Conservation (phyloP, 495 filamentous ascomycete genomes). For the Neurospora terricola region DNA sequence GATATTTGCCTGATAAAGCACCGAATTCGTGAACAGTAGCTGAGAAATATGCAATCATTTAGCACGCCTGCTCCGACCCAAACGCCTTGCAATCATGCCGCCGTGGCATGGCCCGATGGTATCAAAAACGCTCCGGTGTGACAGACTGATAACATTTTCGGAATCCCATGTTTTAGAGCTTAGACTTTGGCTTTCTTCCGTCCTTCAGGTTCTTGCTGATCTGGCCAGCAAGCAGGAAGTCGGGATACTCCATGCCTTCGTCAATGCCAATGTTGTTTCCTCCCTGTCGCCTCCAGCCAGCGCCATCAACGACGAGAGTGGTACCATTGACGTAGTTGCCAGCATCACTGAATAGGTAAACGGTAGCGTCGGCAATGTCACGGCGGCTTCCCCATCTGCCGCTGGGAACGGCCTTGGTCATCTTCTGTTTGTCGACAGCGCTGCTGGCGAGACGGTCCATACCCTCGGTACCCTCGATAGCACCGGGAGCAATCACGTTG, state of each 20-base stretch:
- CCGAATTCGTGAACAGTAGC: background rate
- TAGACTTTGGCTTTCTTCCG: conserved; percentile 29
- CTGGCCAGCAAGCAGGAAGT: conserved; percentile 31
- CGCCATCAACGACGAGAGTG: conserved; percentile 71
- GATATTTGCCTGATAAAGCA: background rate
- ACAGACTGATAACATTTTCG: background rate
- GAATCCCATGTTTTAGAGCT: conserved; percentile 20
- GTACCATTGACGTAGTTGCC: conserved; percentile 78
- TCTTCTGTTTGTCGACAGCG: conserved; percentile 16
- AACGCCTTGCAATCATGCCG: background rate
- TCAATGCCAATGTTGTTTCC: conserved; percentile 35
- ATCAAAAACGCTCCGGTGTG: background rate
- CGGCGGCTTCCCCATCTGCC: conserved; percentile 69
- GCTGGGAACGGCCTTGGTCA: conserved; percentile 42
- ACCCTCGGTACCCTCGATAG: conserved; percentile 58
- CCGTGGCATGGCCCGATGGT: background rate
- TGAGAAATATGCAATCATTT: background rate
- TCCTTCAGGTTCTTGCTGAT: conserved; percentile 32
- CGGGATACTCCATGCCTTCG: conserved; percentile 33
- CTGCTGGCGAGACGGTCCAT: conserved; percentile 42
- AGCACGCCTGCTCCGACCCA: background rate
- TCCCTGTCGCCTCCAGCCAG: conserved; percentile 51
- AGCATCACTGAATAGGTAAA: conserved; percentile 74
- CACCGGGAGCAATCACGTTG: conserved; percentile 78
- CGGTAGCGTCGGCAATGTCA: conserved; percentile 88